phyloP scores from a whole-genome alignment of 177 flowering plant genomes.

The Telopea speciosissima region DNA sequence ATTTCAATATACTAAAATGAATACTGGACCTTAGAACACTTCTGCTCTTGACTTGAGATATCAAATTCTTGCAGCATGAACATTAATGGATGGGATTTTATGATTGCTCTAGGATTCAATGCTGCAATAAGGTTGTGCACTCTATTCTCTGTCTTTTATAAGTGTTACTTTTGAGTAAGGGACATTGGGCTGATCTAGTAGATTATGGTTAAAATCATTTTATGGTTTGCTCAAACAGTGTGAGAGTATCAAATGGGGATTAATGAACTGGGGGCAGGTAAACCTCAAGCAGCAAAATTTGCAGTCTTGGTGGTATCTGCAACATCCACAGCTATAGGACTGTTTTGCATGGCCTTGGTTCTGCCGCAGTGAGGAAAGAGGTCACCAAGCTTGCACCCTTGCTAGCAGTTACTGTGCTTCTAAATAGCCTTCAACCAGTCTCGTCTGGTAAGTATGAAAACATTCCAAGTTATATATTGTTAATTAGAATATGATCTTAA shows the following conservation, averaged over 20 bases:
- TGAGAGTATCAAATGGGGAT: conserved; percentile 74
- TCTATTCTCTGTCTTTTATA: not conserved
- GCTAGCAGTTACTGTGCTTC: conserved; percentile 43
- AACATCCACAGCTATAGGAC: conserved; percentile 44
- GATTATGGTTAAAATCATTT: not conserved
- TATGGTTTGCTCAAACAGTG: conserved; percentile 29
- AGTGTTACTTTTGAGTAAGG: too few species aligned
- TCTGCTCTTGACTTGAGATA: too few species aligned
- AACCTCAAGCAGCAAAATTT: conserved; percentile 44
- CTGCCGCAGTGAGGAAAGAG: conserved; percentile 38
- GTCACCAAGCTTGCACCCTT: conserved; percentile 42
- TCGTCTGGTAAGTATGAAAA: not conserved
- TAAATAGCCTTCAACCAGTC: conserved; percentile 66
- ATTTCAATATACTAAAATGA: too few species aligned
- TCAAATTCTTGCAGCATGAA: conserved; percentile 50
- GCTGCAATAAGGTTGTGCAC: conserved; percentile 62
- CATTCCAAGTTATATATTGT: too few species aligned
- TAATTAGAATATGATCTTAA: too few species aligned
- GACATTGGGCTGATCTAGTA: too few species aligned
- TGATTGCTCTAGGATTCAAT: conserved; percentile 74
- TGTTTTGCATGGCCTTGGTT: conserved; percentile 33
- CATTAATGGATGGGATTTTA: conserved; percentile 59
- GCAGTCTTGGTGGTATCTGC: conserved; percentile 45
- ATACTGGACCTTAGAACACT: too few species aligned
- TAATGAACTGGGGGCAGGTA: conserved; percentile 74